Evolutionary conservation across 495 filamentous ascomycete genomes (phyloP), one percentile per base, ranked within the genome.

Genomic region (Achaetomiella virescens): DNA sequence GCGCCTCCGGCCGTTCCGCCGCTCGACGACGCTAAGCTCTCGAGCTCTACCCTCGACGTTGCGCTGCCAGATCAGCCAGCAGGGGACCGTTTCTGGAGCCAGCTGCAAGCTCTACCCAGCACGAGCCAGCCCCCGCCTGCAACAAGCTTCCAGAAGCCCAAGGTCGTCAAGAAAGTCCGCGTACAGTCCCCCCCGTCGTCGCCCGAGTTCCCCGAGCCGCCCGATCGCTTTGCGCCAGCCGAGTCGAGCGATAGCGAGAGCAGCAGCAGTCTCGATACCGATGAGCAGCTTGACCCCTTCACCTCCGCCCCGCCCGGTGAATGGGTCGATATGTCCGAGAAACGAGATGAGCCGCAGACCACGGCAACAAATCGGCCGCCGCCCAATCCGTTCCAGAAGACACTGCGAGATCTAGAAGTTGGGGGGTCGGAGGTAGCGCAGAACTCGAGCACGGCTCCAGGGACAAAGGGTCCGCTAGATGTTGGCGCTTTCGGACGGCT

Each of bases 401-500:
- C 74, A 5, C 52, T 77, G 12, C 64, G 73, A 35, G 74, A 75
- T 41, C 60, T 79, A 53, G 75, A 77, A 55, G 53, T 57, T 15
- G 58, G 62, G n/a, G 49, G 37, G 22, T 57, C 17, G 27, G 55
- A 68, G 15, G 35, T 60, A 24, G 52, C 40, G 10, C 62, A 60
- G 40, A 61, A 43, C 57, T 21, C 40, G n/a, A 48, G 52, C 37
- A 17, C 57, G 11, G 45, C 52, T 17, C 48, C 50, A 47, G 55
- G 56, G 38, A 61, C 59, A 15, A 78, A 69, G 51, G 71, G 73
- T 20, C 67, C 73, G 1, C 66, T 86, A 44, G 82, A 85, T 65
- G 83, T 87, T 1, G 75, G 82, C 57, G 80, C 82, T 5, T 86
- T 86, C 59, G 78, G 79, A 58, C 71, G 78, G 55, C 64, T 87